Evolutionary conservation across 2,329 filamentous ascomycete species (phyloP), one percentile per base, ranked within the genome.

Genomic region (Ceratocystis colombiana): DNA sequence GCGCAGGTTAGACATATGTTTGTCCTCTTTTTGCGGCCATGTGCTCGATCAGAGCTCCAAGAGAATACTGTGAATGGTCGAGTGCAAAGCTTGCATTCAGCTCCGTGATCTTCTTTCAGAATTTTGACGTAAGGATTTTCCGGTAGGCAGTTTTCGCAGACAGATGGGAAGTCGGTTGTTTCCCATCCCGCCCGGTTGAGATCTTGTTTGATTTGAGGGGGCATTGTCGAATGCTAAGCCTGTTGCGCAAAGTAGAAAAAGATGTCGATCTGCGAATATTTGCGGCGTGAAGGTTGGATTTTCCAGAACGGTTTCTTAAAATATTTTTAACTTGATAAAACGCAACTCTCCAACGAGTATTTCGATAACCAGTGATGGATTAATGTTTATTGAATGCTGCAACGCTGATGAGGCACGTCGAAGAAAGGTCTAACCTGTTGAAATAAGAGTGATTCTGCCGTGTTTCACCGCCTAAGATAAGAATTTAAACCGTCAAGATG

Each of bases 81-180:
- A 5, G 93, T 97, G 77, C 94, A 99, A 70, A 89, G 79, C 79
- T 89, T 89, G 81, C 88, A 90, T 77, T 92, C 88, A 67, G 88
- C 89, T 72, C 91, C 94, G 72, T 95, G 87, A 75, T 99, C 93
- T 74, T 97, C 91, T 77, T 99, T 99, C 68, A 99, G 82, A 92
- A 99, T 97, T 77, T 97, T 94, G 55, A 99, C 94, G 73, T 96
- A 99, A 1, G 93, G 93, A 72, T 97, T 97, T 69, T 96, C 92
- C 17, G 93, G 92, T 1, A 99, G 83, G 75, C 94, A 99, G 73
- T 87, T 91, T 77, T 99, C 94, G 79, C 85, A 94, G 44, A 94
- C 88, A 2, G 88, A 92, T 7, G 90, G 90, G 72, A 94, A 91
- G 76, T 94, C 90, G 62, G 90, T 94, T 41, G 90, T 88, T 77